phyloP scores from a whole-genome alignment of 2,329 filamentous ascomycete species.

The Aspergillus transmontanensis region DNA sequence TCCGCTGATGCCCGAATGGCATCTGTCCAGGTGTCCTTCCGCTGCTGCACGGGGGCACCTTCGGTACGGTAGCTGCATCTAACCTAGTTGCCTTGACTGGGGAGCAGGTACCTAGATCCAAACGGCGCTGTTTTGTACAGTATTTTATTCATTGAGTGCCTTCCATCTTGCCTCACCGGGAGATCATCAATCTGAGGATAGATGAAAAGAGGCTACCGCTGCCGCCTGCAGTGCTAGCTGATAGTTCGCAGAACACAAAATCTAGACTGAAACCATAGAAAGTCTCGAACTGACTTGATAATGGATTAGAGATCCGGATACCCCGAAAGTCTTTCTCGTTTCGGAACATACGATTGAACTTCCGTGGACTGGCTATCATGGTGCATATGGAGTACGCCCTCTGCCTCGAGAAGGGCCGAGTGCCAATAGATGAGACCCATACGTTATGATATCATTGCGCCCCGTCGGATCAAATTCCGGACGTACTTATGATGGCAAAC shows the following conservation, averaged over 20 bases:
- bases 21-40: conserved; percentile 4
- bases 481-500: background rate
- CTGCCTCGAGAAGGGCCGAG: background rate
- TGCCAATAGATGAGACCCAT: background rate
- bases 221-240: background rate
- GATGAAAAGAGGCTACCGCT: background rate
- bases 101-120: background rate
- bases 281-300: background rate
- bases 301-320: background rate
- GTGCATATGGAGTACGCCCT: background rate
- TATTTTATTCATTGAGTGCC: background rate
- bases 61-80: background rate
- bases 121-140: background rate
- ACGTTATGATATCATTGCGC: background rate
- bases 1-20: conserved; percentile 7
- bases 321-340: background rate
- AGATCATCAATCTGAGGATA: conserved; percentile 5
- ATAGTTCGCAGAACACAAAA: background rate
- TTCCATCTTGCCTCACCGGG: conserved; percentile 5
- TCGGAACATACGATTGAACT: background rate
- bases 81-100: background rate
- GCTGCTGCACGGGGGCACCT: background rate
- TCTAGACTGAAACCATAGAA: background rate
- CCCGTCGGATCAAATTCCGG: background rate
- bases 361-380: background rate